Conservation (phyloP, 2,329 filamentous ascomycete genomes). For the Immersiporthe knoxdaviesiana region DNA sequence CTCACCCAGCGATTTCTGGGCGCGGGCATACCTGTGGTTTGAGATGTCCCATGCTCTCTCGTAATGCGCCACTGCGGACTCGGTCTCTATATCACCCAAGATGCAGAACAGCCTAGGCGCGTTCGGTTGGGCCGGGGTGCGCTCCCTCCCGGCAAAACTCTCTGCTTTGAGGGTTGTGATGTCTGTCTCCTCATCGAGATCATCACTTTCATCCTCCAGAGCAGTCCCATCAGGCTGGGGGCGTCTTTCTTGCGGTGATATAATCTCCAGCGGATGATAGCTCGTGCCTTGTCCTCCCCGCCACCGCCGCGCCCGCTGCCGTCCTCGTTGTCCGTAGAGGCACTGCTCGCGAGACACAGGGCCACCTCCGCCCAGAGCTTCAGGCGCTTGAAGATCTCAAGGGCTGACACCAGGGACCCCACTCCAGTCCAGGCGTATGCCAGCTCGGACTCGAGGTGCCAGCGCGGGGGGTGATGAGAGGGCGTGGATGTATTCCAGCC, state of each 20-base stretch:
- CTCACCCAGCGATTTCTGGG: slow-evolving; percentile 84
- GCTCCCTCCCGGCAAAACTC: slow-evolving; percentile 64
- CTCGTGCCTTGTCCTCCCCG: slow-evolving; percentile 78
- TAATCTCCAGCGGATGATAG: slow-evolving; percentile 76
- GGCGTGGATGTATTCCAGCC: slow-evolving; percentile 82
- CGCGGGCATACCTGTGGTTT: slow-evolving; percentile 76
- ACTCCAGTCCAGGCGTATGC: slow-evolving; percentile 90
- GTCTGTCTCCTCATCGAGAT: slow-evolving; percentile 60
- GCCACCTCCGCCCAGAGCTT: slow-evolving; percentile 95
- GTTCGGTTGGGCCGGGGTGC: slow-evolving; percentile 73
- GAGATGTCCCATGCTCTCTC: slow-evolving; percentile 88
- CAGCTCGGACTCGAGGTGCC: slow-evolving; percentile 93
- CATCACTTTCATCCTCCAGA: slow-evolving; percentile 41
- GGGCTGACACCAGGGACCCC: slow-evolving; percentile 83
- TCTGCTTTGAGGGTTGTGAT: slow-evolving; percentile 58
- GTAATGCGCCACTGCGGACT: slow-evolving; percentile 68
- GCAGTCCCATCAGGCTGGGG: slow-evolving; percentile 30
- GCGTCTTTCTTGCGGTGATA: slow-evolving; percentile 64
- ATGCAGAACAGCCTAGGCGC: slow-evolving; percentile 91
- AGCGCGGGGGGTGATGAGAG: slow-evolving; percentile 83
- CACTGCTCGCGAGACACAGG: slow-evolving; percentile 74
- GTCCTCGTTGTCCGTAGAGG: slow-evolving; percentile 65
- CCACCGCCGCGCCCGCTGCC: slow-evolving; percentile 56
- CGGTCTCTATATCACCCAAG: slow-evolving; percentile 82
- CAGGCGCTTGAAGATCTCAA: slow-evolving; percentile 94